A percentile compares a stretch with the other conserved stretches of the same genome.
phyloP scores from a whole-genome alignment of 1,284 basidiomycete genomes.

The Pseudozyma flocculosa region DNA sequence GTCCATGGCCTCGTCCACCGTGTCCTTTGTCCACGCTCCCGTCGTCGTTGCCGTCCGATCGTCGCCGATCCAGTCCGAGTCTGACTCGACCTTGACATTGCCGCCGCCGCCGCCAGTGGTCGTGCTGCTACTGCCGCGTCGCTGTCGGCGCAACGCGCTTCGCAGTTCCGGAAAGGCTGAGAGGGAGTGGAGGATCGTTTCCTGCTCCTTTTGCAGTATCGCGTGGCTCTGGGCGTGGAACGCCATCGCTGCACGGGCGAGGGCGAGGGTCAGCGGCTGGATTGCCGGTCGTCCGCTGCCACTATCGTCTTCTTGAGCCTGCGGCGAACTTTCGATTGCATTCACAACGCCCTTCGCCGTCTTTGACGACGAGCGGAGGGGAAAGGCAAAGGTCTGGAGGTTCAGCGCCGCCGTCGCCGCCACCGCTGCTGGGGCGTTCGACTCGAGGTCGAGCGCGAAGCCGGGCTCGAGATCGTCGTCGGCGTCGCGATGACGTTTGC shows the following conservation, averaged over 20 bases:
- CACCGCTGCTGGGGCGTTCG: no score
- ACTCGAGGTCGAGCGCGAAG: no score
- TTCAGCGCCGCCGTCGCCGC: no score
- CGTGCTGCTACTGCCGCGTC: background rate
- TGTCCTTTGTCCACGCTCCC: background rate
- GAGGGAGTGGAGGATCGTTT: background rate
- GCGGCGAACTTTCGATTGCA: no score
- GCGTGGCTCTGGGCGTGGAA: background rate
- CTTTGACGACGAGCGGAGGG: no score
- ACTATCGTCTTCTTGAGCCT: background rate
- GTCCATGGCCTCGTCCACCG: no score
- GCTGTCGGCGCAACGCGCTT: background rate
- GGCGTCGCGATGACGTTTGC: no score
- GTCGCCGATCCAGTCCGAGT: background rate
- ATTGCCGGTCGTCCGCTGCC: background rate
- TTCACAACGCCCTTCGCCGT: no score
- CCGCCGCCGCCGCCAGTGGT: no score
- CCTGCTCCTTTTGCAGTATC: background rate
- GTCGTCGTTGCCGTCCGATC: background rate
- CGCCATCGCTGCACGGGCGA: background rate
- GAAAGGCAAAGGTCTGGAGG: no score
- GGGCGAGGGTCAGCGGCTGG: background rate
- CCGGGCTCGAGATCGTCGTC: no score
- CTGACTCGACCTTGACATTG: no score
- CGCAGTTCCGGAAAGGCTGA: background rate